Evolutionary conservation across 164 flowering plant genomes (phyloP), one percentile per base, ranked within the genome.

Genomic region (Cinnamomum micranthum): DNA sequence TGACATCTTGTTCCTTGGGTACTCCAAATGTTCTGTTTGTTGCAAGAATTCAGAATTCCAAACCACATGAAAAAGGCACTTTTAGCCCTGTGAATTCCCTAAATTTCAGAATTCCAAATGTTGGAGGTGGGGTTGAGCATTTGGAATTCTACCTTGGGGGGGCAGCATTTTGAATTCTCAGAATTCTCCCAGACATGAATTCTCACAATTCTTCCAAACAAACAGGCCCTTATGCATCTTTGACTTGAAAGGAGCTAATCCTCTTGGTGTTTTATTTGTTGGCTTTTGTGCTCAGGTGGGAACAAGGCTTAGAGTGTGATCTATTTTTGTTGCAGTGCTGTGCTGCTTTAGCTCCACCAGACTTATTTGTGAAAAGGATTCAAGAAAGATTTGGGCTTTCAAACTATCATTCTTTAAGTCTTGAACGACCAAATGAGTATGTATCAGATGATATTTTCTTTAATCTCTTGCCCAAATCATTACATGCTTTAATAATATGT

Each of bases 291-390:
- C 79, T 73, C 93, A 96, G 99, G 97, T 87, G 89, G 74, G 95
- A 87, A 51, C 95, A 87, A 71, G 87, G 89, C 72, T 75, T 89
- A 71, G 99, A 96, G 80, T 88, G 87, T 80, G 98, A 96, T 90
- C 88, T 92, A 33, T 94, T 96, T 84, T 85, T 94, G 75, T 88
- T 96, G 74, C 99, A 96, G 78, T 90, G 92, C 73, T 96, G 99
- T 89, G 99, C 93, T 81, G 97, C 97, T 74, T 78, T 96, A 76
- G 99, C 97, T 78, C 98, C 98, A 17, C 82, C 97, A 17, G 97
- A 96, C 76, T 84, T 77, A 52, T 96, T 55, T 84, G 89, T 90
- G 62, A 73, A 59, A 20, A 87, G 98, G 86, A 85, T 96, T 77
- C 35, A 88, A 15, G 90, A 91, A 55, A 92, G 98, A 58, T 96